Evolutionary conservation across 73 alveolate species (phyloP).

Genomic region (Blepharisma stoltei): DNA sequence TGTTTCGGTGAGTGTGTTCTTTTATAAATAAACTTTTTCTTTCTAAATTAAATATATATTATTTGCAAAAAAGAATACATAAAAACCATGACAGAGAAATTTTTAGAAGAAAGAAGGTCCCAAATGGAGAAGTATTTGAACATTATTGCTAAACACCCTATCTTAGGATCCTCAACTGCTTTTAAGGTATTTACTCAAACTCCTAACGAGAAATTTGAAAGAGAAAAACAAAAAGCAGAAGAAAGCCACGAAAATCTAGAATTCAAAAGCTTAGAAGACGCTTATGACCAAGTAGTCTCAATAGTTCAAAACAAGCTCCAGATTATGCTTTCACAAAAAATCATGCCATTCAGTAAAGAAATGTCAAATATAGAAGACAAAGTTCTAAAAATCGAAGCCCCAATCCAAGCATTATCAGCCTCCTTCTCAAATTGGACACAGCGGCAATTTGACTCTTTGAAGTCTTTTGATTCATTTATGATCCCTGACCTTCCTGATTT

Average conservation of each 20-base stretch:
- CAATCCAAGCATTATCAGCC: conserved; percentile 1
- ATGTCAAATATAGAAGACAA: conserved; percentile 11
- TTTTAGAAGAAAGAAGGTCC: conserved; percentile 20
- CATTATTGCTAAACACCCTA: conserved; percentile 21
- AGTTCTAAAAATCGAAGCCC: conserved; percentile 7
- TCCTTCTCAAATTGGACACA: conserved; percentile 4
- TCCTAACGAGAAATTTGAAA: conserved; percentile 20
- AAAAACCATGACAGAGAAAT: not conserved
- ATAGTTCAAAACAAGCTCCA: conserved; percentile 24
- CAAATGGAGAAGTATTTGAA: conserved; percentile 17
- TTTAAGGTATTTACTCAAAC: conserved; percentile 23
- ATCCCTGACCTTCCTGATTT: not conserved
- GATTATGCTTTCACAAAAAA: conserved; percentile 18
- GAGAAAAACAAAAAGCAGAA: conserved; percentile 4
- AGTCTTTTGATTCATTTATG: not conserved
- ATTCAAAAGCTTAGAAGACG: not conserved
- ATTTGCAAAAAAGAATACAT: too few relatives aligned
- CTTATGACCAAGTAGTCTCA: not conserved
- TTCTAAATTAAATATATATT: too few relatives aligned
- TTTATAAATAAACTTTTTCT: too few relatives aligned
- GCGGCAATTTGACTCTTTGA: not conserved
- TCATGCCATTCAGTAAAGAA: conserved; percentile 10
- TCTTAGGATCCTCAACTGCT: conserved; percentile 9
- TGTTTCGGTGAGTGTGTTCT: too few relatives aligned
- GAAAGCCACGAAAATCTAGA: not conserved